Evolutionary conservation across 352 stramenopile genomes (phyloP).

Genomic region (Pythium insidiosum): DNA sequence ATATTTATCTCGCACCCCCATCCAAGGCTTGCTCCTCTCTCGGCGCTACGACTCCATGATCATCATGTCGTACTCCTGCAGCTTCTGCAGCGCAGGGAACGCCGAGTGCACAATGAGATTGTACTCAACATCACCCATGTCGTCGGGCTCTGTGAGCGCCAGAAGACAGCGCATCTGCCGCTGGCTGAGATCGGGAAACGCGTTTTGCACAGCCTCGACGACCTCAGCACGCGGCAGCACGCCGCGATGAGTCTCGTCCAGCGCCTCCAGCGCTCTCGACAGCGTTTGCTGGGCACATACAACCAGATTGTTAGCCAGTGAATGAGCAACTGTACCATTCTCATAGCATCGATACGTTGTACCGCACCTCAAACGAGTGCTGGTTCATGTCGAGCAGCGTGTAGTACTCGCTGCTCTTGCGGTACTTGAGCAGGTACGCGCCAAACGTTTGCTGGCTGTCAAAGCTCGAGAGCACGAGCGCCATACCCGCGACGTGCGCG

Average conservation of each 20-base stretch:
- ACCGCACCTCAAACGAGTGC: conserved; percentile 57
- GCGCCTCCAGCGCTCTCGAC: conserved; percentile 44
- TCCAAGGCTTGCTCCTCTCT: no score
- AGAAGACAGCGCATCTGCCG: conserved; percentile 58
- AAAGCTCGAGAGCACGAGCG: conserved; percentile 52
- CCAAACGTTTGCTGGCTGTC: conserved; percentile 58
- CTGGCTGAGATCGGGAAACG: conserved; percentile 52
- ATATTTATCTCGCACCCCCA: no score
- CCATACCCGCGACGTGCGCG: conserved; percentile 56
- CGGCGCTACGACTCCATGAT: conserved; percentile 47
- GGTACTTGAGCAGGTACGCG: conserved; percentile 51
- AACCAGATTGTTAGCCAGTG: no score
- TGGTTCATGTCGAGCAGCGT: conserved; percentile 70
- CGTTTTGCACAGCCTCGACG: conserved; percentile 40
- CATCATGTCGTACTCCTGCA: conserved; percentile 83
- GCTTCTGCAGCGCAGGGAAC: conserved; percentile 70
- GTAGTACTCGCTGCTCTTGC: conserved; percentile 73
- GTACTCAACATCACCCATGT: conserved; percentile 72
- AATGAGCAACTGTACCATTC: no score
- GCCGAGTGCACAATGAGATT: conserved; percentile 52
- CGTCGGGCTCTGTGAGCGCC: conserved; percentile 48
- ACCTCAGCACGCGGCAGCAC: conserved; percentile 51
- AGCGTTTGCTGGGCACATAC: conserved; percentile 32
- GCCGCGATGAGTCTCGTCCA: conserved; percentile 52
- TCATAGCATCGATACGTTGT: no score